Evolutionary conservation across 2,329 filamentous ascomycete genomes (phyloP).

Genomic region (Talaromyces albobiverticillius): DNA sequence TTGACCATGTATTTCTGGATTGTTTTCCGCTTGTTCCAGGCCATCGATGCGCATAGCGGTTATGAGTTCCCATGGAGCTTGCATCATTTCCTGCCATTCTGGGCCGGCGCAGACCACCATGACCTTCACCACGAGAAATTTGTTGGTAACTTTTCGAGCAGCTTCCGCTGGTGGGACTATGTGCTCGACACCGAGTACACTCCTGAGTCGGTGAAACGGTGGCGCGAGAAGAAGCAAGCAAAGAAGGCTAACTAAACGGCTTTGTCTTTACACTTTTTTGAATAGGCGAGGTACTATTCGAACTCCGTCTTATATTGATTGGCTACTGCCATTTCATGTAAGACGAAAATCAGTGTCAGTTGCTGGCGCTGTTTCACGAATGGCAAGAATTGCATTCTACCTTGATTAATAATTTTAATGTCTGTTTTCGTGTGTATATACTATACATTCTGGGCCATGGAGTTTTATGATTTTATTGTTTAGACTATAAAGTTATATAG

Average conservation of each 20-base stretch:
- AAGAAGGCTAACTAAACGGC: slow-evolving; percentile 12
- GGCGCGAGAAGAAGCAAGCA: slow-evolving; percentile 59
- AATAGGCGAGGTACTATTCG: neutral
- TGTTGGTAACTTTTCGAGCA: slow-evolving; percentile 95
- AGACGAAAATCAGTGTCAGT: too few relatives aligned
- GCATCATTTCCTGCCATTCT: slow-evolving; percentile 94
- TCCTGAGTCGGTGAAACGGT: slow-evolving; percentile 77
- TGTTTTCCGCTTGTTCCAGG: slow-evolving; percentile 86
- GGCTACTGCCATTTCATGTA: too few relatives aligned
- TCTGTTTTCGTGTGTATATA: too few relatives aligned
- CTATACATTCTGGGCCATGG: too few relatives aligned
- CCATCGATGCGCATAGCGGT: slow-evolving; percentile 94
- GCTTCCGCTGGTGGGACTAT: slow-evolving; percentile 99
- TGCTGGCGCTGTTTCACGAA: neutral
- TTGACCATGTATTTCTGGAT: slow-evolving; percentile 99
- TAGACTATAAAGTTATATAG: too few relatives aligned
- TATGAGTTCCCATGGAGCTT: slow-evolving; percentile 98
- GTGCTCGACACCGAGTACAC: slow-evolving; percentile 89
- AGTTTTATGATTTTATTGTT: too few relatives aligned
- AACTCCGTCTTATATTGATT: neutral
- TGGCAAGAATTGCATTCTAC: neutral
- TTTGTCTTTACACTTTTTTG: neutral
- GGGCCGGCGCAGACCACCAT: slow-evolving; percentile 95
- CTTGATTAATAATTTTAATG: too few relatives aligned
- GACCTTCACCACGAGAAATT: slow-evolving; percentile 98